Evolutionary conservation across 73 alveolate species (phyloP), one percentile per base, ranked within the genome.

Genomic region (Blepharisma stoltei): DNA sequence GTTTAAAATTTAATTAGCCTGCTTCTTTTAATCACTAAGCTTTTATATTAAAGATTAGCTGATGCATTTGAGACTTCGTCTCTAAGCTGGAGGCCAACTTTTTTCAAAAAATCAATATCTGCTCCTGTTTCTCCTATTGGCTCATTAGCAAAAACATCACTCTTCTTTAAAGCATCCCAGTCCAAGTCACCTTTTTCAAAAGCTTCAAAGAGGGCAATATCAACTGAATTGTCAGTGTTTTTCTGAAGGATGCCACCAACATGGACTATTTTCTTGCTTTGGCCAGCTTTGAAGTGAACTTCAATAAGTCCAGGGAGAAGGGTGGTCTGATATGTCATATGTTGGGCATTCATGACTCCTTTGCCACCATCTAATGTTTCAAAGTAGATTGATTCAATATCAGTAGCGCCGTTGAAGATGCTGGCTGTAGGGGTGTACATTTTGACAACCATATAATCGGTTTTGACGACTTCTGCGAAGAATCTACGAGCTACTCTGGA

Each of bases 401-500:
- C 76, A 25, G 41, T 25, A 60, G 76, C 14, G 4, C 21, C 21
- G 49, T 60, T 11, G 55, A 60, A 60, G 49, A 60, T 0, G 37
- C 18, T 37, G 18, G 18, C 18, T 11, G 76, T 60, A 21, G 76
- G 76, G 21, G 76, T 21, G 52, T 37, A 27, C 41, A 60, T 60
- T 21, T 21, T n/a, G 14, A 60, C 76, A 1, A 25, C 49, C 37
- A 60, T n/a, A 27, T 14, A 2, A 9, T 60, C 76, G 4, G 18
- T 25, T 60, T 60, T 60, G 18, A 25, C 20, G 76, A 60, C 41
- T 11, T 60, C 49, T 11, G 41, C 76, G 49, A 37, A 60, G 14
- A 60, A 60, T 37, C 41, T 37, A 21, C 76, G 37, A 60, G 21
- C 55, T 32, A 47, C 90, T 90, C 87, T 71, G 88, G 41, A 32